phyloP scores from a whole-genome alignment of 192 early-diverging fungal species.

The Thamnidium elegans region DNA sequence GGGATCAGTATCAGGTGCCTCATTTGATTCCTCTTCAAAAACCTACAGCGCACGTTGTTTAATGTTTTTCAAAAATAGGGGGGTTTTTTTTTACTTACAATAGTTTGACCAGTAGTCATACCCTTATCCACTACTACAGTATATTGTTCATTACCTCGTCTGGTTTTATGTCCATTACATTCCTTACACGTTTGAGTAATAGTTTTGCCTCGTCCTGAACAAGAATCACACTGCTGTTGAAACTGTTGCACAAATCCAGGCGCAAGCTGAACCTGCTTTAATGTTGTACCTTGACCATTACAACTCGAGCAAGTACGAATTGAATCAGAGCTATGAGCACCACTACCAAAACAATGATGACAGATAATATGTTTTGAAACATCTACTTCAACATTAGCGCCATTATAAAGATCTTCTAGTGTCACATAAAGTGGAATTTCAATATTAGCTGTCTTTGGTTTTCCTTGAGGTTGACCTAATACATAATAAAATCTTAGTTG shows the following conservation, averaged over 20 bases:
- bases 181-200: constrained; percentile 4
- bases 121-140: constrained; percentile 81
- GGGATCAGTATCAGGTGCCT: constrained; percentile 81
- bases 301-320: constrained; percentile 79
- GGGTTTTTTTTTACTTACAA: constrained; percentile 30
- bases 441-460: constrained; percentile 71
- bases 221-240: constrained; percentile 88
- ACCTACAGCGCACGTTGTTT: neutral
- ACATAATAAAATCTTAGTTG: neutral
- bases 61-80: no score
- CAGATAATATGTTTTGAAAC: constrained; percentile 94
- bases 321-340: constrained; percentile 82
- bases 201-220: constrained; percentile 69
- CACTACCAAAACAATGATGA: constrained; percentile 86
- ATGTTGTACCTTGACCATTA: constrained; percentile 72
- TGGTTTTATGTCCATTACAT: constrained; percentile 59
- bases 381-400: constrained; percentile 83
- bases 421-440: constrained; percentile 77
- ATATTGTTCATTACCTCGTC: constrained; percentile 75
- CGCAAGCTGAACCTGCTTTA: constrained; percentile 82
- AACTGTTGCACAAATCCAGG: constrained; percentile 95
- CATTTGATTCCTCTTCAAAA: constrained; percentile 92
- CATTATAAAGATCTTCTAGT: constrained; percentile 86
- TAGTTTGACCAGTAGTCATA: constrained; percentile 69
- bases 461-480: constrained; percentile 46